Evolutionary conservation across 495 filamentous ascomycete species (phyloP), one percentile per base, ranked within the genome.

Genomic region (Hypoxylon subgilvum): DNA sequence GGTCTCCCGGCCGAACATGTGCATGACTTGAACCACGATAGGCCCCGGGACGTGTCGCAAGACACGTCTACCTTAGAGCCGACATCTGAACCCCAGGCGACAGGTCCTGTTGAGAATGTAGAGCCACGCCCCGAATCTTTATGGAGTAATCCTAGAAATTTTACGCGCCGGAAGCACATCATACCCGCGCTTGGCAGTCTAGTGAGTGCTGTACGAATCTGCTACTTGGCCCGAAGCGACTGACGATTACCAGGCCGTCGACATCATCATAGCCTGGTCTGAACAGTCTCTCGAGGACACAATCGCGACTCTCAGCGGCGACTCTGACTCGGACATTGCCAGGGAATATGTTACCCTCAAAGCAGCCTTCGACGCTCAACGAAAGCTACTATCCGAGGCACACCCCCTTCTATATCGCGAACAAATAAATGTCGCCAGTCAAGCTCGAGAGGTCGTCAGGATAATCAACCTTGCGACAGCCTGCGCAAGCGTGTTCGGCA

Each of bases 401-500:
- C 75, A 81, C 39, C 83, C 88, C 0, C 90, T 96, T 36, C 83
- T 96, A 7, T 84, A 84, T 21, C 79, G 86, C 0, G 81, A 85
- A 23, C 85, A 90, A 41, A 77, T 97, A 3, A 86, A 90, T 28
- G 82, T 94, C 43, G 78, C 79, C 8, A 58, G 41, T 14, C 54
- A 63, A 25, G 52, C 57, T 17, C 75, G 88, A 16, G 87, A 88
- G 44, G 88, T 87, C 16, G 87, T 96, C 50, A 85, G 88, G 28
- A 89, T 91, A 72, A 87, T 91, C 2, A 97, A 97, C 59, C 76
- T 97, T 45, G 92, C 91, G 2, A 90, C 91, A 1, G 90, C 91
- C 58, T 86, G 92, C 6, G 86, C 86, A 0, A 90, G 88, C 54
- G 83, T 92, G 19, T 92, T 96, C 70, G 90, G 89, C 4, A 87